Percentiles rank a stretch among this genome's conserved stretches.
Conservation (phyloP, 768 basidiomycete species). For the Lactarius pseudohatsudake region DNA sequence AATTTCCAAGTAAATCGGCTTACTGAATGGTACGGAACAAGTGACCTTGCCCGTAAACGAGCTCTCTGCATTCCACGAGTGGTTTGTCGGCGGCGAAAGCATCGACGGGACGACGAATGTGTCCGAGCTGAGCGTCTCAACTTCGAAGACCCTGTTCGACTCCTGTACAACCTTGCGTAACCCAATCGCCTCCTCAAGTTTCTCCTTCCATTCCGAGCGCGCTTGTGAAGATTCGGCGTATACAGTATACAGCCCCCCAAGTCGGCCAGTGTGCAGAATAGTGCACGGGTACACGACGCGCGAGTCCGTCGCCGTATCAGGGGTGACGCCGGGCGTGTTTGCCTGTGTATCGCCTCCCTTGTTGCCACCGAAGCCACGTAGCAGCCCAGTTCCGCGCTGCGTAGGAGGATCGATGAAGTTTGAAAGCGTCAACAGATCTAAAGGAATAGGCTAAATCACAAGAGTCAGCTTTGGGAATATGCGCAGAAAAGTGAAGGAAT, state of each 20-base stretch:
- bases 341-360: slow-evolving; percentile 32
- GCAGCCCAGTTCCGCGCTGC: slow-evolving; percentile 69
- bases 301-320: slow-evolving; percentile 56
- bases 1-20: slow-evolving; percentile 28
- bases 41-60: slow-evolving; percentile 84
- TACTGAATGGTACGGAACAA: slow-evolving; percentile 91
- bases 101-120: slow-evolving; percentile 81
- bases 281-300: slow-evolving; percentile 85
- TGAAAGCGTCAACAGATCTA: slow-evolving; percentile 84
- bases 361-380: slow-evolving; percentile 55
- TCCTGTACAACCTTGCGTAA: slow-evolving; percentile 86
- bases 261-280: slow-evolving; percentile 83
- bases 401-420: slow-evolving; percentile 80
- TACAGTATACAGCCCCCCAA: slow-evolving; percentile 82
- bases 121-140: slow-evolving; percentile 84
- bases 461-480: slow-evolving; percentile 3
- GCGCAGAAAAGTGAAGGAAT: background rate
- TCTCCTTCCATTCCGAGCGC: slow-evolving; percentile 85
- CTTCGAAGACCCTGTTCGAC: slow-evolving; percentile 92
- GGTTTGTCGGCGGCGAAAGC: slow-evolving; percentile 39
- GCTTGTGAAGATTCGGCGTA: slow-evolving; percentile 80
- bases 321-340: slow-evolving; percentile 36
- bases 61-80: slow-evolving; percentile 68
- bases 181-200: slow-evolving; percentile 84
- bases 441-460: slow-evolving; percentile 73